Evolutionary conservation across 148 eudicot genomes (phyloP).

Genomic region (Tetragonia tetragonoides): DNA sequence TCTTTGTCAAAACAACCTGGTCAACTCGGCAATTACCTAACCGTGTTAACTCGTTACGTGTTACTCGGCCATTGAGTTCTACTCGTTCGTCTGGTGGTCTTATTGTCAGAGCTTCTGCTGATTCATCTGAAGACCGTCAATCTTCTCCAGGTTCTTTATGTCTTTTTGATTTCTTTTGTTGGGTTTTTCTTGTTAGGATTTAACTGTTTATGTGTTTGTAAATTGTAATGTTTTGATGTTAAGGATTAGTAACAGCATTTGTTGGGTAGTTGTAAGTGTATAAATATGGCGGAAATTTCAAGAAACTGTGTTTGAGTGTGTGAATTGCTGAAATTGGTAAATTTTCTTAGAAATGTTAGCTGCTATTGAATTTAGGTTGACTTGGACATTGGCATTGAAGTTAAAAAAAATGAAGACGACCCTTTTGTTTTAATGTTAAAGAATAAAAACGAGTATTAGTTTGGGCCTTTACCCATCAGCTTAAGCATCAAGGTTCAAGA

Average conservation of each 20-base stretch:
- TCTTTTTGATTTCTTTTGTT: background rate
- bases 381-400: too few relatives aligned
- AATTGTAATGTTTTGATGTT: background rate
- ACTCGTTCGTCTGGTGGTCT: background rate
- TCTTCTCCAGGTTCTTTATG: conserved; percentile 20
- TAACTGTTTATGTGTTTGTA: background rate
- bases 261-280: too few relatives aligned
- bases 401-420: too few relatives aligned
- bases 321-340: background rate
- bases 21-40: conserved; percentile 26
- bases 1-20: conserved; percentile 29
- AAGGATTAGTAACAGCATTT: too few relatives aligned
- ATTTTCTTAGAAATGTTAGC: background rate
- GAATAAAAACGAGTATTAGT: too few relatives aligned
- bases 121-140: conserved; percentile 16
- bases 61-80: background rate
- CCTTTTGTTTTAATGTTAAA: too few relatives aligned
- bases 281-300: too few relatives aligned
- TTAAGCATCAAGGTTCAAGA: too few relatives aligned
- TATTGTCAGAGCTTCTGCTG: conserved; percentile 37
- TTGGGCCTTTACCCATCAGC: too few relatives aligned
- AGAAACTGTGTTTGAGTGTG: too few relatives aligned
- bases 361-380: too few relatives aligned
- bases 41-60: conserved; percentile 26
- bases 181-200: background rate